Conservation (phyloP, 352 stramenopile species). For the Phytopythium vexans region DNA sequence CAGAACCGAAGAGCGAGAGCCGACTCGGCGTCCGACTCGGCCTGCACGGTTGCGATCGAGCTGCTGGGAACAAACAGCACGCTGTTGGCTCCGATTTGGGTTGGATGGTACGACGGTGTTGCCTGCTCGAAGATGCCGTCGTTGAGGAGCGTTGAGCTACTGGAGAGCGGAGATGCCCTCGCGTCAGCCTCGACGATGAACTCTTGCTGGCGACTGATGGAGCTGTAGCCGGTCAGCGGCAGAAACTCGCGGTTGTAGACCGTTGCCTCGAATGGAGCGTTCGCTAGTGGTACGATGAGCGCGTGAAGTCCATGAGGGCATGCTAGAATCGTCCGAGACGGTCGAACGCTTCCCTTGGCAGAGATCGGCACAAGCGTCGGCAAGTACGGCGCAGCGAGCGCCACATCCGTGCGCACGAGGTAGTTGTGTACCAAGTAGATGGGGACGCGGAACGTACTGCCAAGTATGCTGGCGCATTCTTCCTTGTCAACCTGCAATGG, state of each 20-base stretch:
- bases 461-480: constrained; percentile 30
- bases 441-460: constrained; percentile 44
- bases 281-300: constrained; percentile 24
- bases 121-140: constrained; percentile 13
- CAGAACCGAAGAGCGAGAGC: constrained; percentile 56
- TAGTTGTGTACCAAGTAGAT: constrained; percentile 62
- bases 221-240: constrained; percentile 10
- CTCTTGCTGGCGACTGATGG: constrained; percentile 13
- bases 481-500: constrained; percentile 23
- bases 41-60: constrained; percentile 19
- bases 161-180: constrained; percentile 7
- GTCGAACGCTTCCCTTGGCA: neutral
- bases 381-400: constrained; percentile 18
- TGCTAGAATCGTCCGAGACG: constrained; percentile 11
- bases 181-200: constrained; percentile 19
- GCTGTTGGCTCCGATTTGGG: constrained; percentile 9
- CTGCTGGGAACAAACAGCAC: constrained; percentile 60
- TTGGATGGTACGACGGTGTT: constrained; percentile 10
- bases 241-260: constrained; percentile 30
- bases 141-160: constrained; percentile 15
- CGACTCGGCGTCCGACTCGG: constrained; percentile 3
- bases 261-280: constrained; percentile 9
- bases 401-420: constrained; percentile 52
- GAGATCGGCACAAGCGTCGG: constrained; percentile 29
- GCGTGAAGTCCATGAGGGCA: constrained; percentile 70